Base-by-base conservation (phyloP, 2,329 filamentous ascomycete genomes). In the Aureobasidium sp. region DNA sequence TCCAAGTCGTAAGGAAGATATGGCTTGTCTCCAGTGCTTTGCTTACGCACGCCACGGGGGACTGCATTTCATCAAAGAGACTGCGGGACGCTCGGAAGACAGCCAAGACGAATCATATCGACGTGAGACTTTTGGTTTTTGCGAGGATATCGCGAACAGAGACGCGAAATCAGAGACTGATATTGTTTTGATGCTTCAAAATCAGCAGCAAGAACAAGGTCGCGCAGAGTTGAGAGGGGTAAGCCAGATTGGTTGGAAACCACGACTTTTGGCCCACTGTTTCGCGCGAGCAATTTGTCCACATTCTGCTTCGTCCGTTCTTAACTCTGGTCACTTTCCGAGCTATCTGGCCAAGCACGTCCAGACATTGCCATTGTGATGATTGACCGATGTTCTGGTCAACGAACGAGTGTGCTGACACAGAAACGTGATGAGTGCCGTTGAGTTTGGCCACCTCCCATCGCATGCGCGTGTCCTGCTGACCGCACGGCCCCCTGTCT, bases 401-500 rank as follows among this genome's bases (percentile, higher is more conserved):
- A 14, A 7, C 16, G 14, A 36, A 27, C 3, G 29, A 27, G 7
- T 25, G 21, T 27, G 16, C 30, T 8, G n/a, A 5, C 16, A 25
- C 6, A 29, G 1, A 16, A 25, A 45, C 39, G 36, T 57, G 39
- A 55, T 32, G n/a, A 11, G 5, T 32, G 3, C 5, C 16, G 37
- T 57, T 57, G 53, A n/a, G 39, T 27, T 41, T 54, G 50, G 50
- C 50, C 21, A 30, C 32, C 16, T n/a, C 16, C 25, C 21, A 39
- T 47, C 54, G 29, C 10, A 30, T 58, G 54, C 54, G 39, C 10
- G 53, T 55, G 53, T 55, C 53, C 53, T 44, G 53, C 53, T 55
- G 53, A 48, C n/a, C 37, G 54, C 54, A 58, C 54, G 41, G 25
- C 41, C 41, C 51, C 42, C 14, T 30, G 41, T 58, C 32, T 58